phyloP scores from a whole-genome alignment of 441 rosid genomes.

The Eugenia klotzschiana region DNA sequence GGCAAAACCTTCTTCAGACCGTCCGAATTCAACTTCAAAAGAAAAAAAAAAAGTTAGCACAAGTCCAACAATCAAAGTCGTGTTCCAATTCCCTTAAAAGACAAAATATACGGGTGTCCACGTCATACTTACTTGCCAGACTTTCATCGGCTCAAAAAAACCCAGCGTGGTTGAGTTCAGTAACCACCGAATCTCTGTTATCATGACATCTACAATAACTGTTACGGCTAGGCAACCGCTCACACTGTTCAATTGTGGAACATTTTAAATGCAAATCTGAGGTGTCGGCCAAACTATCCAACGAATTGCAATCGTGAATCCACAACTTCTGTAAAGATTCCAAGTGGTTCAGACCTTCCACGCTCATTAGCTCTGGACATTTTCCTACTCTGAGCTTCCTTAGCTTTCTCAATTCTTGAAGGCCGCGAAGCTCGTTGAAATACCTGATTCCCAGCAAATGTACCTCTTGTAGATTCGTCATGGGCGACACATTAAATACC shows the following conservation, averaged over 20 bases:
- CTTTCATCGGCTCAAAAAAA: not conserved
- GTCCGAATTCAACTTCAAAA: not conserved
- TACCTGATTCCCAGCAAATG: fast-evolving
- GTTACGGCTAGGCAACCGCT: not conserved
- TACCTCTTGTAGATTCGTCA: not conserved
- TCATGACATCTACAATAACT: not conserved
- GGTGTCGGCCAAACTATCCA: not conserved
- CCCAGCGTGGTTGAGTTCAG: fast-evolving
- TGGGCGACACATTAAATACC: not conserved
- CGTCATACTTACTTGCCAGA: too few relatives aligned
- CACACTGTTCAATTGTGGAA: not conserved
- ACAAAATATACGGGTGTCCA: too few relatives aligned
- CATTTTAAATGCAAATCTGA: not conserved
- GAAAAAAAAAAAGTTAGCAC: not conserved
- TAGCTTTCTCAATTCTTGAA: not conserved
- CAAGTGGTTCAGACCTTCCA: not conserved
- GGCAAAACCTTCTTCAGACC: not conserved
- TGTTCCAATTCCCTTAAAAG: not conserved
- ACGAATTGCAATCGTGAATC: not conserved
- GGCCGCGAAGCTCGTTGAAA: not conserved
- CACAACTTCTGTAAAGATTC: not conserved
- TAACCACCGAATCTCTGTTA: not conserved
- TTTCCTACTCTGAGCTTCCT: not conserved
- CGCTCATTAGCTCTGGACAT: not conserved
- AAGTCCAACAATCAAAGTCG: not conserved